phyloP scores from a whole-genome alignment of 768 basidiomycete genomes.

The Leucosporidium scottii region DNA sequence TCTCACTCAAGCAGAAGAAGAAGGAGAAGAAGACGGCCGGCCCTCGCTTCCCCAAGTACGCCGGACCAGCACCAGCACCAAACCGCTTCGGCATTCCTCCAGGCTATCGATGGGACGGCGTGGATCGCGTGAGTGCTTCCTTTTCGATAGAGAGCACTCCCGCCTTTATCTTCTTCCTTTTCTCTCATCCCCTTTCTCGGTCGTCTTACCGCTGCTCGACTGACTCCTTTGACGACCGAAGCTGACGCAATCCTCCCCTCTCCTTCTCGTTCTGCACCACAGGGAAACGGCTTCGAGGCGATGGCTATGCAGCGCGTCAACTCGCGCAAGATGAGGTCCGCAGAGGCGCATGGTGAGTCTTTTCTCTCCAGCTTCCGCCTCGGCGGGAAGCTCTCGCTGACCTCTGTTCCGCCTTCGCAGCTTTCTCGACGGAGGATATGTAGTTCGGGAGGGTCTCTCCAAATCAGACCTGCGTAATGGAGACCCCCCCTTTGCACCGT shows the following conservation, averaged over 20 bases:
- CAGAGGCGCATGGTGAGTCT: constrained; percentile 65
- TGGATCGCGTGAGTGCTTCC: constrained; percentile 52
- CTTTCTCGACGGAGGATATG: no score
- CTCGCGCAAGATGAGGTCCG: constrained; percentile 58
- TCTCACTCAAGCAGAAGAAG: constrained; percentile 46
- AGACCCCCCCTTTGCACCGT: no score
- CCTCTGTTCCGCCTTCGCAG: no score
- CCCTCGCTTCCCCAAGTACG: constrained; percentile 74
- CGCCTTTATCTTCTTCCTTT: neutral
- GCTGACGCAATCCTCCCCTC: no score
- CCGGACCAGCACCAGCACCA: constrained; percentile 78
- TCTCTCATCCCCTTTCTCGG: neutral
- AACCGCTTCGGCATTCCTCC: constrained; percentile 94
- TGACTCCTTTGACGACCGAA: neutral
- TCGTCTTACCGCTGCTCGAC: neutral
- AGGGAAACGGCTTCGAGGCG: constrained; percentile 88
- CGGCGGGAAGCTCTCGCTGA: no score
- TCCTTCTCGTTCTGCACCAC: neutral
- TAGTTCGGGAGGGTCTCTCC: no score
- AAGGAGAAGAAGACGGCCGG: constrained; percentile 63
- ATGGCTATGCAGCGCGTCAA: constrained; percentile 80
- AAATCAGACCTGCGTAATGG: no score
- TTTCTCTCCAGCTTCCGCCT: no score
- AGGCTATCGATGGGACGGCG: constrained; percentile 97
- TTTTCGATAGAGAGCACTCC: no score